phyloP scores from a whole-genome alignment of 176 grass and related monocot species.

The Eremochloa ophiuroides region DNA sequence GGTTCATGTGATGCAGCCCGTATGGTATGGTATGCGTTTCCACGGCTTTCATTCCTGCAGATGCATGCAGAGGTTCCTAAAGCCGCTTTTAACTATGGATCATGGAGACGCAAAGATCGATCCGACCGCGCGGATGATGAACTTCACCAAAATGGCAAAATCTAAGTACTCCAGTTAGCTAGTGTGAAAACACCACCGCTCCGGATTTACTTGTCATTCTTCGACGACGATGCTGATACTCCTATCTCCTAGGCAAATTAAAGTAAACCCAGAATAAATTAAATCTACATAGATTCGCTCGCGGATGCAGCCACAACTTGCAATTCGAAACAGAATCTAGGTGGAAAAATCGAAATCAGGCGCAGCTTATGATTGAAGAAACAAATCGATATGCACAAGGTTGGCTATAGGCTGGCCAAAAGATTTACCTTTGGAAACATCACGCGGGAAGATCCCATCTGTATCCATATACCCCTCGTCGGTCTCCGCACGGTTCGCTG shows the following conservation, averaged over 20 bases:
- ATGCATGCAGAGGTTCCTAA: not conserved
- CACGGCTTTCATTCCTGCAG: not conserved
- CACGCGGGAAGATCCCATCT: not conserved
- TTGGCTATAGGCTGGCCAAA: not conserved
- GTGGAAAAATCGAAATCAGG: not conserved
- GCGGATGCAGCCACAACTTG: not conserved
- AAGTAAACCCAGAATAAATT: too few relatives aligned
- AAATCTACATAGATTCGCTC: too few relatives aligned
- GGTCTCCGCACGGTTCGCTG: accelerated
- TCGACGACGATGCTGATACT: too few relatives aligned
- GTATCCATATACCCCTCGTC: not conserved
- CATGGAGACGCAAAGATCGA: not conserved
- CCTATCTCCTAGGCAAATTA: too few relatives aligned
- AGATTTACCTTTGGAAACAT: not conserved
- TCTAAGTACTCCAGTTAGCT: not conserved
- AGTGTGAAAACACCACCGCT: not conserved
- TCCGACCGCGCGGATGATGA: not conserved
- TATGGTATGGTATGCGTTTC: not conserved
- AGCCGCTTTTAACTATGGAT: not conserved
- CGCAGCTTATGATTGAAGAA: not conserved
- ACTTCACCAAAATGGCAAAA: not conserved
- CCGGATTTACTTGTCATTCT: too few relatives aligned
- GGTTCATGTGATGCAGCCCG: not conserved
- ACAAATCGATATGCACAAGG: not conserved
- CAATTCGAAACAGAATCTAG: not conserved